These are phyloP conservation scores for Psilocybe azurescens DNA, from an alignment of 768 basidiomycete genomes.

Conservation along the genomic window DNA sequence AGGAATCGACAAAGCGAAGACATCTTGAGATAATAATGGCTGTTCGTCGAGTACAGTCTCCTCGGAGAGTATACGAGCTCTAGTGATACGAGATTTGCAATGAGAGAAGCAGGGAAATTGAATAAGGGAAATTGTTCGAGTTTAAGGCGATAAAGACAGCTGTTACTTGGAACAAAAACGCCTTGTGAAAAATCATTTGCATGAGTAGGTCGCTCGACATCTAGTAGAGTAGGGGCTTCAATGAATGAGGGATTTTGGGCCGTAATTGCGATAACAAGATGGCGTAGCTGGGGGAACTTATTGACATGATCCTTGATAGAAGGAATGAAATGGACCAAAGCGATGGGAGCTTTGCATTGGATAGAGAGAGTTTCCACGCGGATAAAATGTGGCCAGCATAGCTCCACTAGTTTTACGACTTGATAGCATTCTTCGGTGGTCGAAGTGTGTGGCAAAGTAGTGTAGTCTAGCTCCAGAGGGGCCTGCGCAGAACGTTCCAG, in stretches of 20 bases:
- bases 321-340: constrained; percentile 23
- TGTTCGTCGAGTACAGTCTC: constrained; percentile 22
- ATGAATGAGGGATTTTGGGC: constrained; percentile 22
- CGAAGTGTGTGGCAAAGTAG: constrained; percentile 21
- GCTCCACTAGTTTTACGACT: constrained; percentile 31
- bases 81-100: constrained; percentile 45
- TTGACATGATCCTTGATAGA: constrained; percentile 19
- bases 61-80: constrained; percentile 44
- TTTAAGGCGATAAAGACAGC: constrained; percentile 38
- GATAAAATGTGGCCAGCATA: constrained; percentile 22
- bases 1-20: constrained; percentile 45
- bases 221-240: constrained; percentile 19
- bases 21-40: constrained; percentile 39
- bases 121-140: constrained; percentile 47
- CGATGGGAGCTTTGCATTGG: constrained; percentile 17
- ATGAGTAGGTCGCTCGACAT: constrained; percentile 10
- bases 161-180: constrained; percentile 15
- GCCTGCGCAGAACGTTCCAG: constrained; percentile 39
- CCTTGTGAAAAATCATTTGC: neutral
- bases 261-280: constrained; percentile 24
- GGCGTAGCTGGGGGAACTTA: constrained; percentile 23
- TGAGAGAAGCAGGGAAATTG: constrained; percentile 39
- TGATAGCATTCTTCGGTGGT: constrained; percentile 20
- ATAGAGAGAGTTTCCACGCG: constrained; percentile 33
- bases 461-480: constrained; percentile 40